These are phyloP conservation scores for Lathyrus oleraceus DNA, from an alignment of 306 rosid species.

Conservation along the genomic window DNA sequence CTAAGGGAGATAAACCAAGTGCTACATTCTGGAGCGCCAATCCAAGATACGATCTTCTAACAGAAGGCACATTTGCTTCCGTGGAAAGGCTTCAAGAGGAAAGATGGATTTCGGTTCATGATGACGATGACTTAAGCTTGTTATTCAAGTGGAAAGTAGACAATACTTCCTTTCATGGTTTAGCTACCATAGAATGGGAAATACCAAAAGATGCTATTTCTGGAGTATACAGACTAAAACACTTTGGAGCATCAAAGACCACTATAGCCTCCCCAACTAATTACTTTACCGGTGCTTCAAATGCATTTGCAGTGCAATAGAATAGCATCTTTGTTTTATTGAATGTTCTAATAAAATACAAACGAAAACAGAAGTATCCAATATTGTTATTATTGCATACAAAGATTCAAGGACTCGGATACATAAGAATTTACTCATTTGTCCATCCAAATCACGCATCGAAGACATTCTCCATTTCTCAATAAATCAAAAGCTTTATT, in stretches of 20 bases:
- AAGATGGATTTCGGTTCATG: slow-evolving; percentile 59
- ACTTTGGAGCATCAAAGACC: slow-evolving; percentile 72
- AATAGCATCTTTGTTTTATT: background rate
- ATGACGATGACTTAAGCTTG: slow-evolving; percentile 77
- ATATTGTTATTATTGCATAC: background rate
- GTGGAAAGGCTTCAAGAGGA: slow-evolving; percentile 66
- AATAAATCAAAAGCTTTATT: slow-evolving; percentile 80
- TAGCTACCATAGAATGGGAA: slow-evolving; percentile 70
- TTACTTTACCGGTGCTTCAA: slow-evolving; percentile 72
- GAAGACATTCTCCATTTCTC: slow-evolving; percentile 58
- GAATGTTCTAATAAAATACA: slow-evolving; percentile 5
- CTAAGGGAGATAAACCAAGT: slow-evolving; percentile 48
- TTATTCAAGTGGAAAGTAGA: slow-evolving; percentile 65
- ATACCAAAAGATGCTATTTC: slow-evolving; percentile 53
- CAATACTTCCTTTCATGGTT: slow-evolving; percentile 40
- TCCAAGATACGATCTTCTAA: slow-evolving; percentile 71
- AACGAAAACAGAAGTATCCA: slow-evolving; percentile 11
- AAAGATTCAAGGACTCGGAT: slow-evolving; percentile 10
- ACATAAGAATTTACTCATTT: slow-evolving; percentile 33
- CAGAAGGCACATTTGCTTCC: slow-evolving; percentile 74
- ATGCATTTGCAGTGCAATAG: slow-evolving; percentile 68
- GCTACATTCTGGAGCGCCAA: slow-evolving; percentile 81
- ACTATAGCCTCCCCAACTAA: slow-evolving; percentile 41
- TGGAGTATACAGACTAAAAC: slow-evolving; percentile 66
- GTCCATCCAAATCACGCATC: slow-evolving; percentile 81